Evolutionary conservation across 176 grass and related monocot species (phyloP).

Genomic region (Secale cereale): DNA sequence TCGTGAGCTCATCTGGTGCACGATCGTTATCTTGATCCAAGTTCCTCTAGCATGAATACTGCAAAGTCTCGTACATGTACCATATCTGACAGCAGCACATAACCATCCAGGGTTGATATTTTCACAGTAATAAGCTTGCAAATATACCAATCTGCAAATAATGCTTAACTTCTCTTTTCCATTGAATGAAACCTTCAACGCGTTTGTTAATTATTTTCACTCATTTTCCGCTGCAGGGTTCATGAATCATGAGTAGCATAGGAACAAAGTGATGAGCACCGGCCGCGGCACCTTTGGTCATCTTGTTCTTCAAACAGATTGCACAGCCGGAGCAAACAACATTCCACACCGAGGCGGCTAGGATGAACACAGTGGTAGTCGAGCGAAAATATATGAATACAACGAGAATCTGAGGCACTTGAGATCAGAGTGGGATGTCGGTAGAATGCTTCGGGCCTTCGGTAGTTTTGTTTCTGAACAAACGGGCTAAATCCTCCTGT

Average conservation of each 20-base stretch:
- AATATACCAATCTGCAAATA: neutral
- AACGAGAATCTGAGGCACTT: slow-evolving; percentile 2
- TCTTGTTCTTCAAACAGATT: neutral
- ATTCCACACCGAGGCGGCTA: neutral
- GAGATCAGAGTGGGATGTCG: neutral
- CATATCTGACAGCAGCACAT: neutral
- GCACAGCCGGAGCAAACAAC: slow-evolving; percentile 4
- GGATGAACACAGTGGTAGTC: neutral
- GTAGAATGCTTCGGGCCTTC: neutral
- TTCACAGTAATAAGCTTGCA: neutral
- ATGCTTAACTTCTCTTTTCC: neutral
- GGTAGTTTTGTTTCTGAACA: slow-evolving; percentile 18
- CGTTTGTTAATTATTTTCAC: neutral
- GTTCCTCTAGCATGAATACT: neutral
- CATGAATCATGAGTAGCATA: neutral
- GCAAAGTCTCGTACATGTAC: neutral
- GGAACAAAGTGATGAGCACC: neutral
- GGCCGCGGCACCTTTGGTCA: neutral
- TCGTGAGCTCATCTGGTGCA: neutral
- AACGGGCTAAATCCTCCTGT: neutral
- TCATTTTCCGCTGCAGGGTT: slow-evolving; percentile 2
- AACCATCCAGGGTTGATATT: no score
- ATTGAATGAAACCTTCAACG: neutral
- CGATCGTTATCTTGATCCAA: neutral
- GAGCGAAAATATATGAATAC: neutral